A percentile compares a stretch with the other conserved stretches of the same genome.
These are phyloP conservation scores for Ophidiomyces ophidiicola DNA, from an alignment of 2,329 filamentous ascomycete genomes.

Conservation along the genomic window DNA sequence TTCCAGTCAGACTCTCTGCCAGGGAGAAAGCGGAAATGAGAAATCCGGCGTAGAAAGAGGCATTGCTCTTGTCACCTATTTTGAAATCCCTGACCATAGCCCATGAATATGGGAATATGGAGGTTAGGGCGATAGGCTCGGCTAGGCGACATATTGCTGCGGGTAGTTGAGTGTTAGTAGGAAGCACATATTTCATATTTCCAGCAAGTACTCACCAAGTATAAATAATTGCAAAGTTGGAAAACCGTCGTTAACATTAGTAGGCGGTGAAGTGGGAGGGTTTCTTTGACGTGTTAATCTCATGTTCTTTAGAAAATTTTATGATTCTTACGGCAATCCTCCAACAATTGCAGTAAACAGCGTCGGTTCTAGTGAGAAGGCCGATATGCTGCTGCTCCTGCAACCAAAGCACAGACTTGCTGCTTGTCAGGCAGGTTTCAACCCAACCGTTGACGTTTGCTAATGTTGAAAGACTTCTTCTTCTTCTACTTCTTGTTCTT, in stretches of 20 bases:
- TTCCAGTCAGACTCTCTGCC: slow-evolving; percentile 61
- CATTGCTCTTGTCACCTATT: slow-evolving; percentile 59
- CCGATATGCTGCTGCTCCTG: background rate
- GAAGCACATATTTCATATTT: too few relatives aligned
- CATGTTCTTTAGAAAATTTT: slow-evolving; percentile 41
- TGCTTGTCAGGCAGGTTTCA: slow-evolving; percentile 11
- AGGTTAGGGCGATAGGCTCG: slow-evolving; percentile 84
- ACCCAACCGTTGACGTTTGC: slow-evolving; percentile 10
- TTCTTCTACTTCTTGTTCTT: too few relatives aligned
- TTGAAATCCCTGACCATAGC: slow-evolving; percentile 65
- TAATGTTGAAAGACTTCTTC: too few relatives aligned
- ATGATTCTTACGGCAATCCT: slow-evolving; percentile 42
- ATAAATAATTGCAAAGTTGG: slow-evolving; percentile 72
- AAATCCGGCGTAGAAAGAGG: slow-evolving; percentile 76
- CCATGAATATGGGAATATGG: slow-evolving; percentile 88
- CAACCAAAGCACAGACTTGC: slow-evolving; percentile 2
- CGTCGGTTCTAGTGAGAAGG: background rate
- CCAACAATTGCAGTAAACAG: slow-evolving; percentile 12
- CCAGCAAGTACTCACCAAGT: slow-evolving; percentile 50
- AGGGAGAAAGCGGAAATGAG: slow-evolving; percentile 78
- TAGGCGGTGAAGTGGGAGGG: slow-evolving; percentile 20
- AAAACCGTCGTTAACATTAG: slow-evolving; percentile 59
- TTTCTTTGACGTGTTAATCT: slow-evolving; percentile 46
- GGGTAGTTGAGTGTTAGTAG: background rate
- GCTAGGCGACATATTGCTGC: slow-evolving; percentile 82